phyloP scores from a whole-genome alignment of 2,329 filamentous ascomycete genomes.

The Xylaria sp. region DNA sequence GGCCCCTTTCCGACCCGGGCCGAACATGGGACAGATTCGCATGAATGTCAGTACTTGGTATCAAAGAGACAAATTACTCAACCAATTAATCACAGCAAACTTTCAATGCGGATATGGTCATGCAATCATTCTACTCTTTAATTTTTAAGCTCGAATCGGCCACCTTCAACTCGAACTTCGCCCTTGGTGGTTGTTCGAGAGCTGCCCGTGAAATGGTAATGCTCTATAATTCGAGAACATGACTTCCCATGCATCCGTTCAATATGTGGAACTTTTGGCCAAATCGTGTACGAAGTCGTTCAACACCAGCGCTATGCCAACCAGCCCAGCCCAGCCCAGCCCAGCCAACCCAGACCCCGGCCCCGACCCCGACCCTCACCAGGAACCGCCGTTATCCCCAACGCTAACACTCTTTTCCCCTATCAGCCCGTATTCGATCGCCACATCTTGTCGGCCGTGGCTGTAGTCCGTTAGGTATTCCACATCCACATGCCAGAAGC shows the following conservation, averaged over 20 bases:
- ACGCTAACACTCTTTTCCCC: neutral
- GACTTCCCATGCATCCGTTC: neutral
- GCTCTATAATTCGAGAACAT: neutral
- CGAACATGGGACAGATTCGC: neutral
- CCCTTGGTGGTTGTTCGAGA: neutral
- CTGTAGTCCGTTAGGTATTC: neutral
- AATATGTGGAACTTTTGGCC: constrained; percentile 1
- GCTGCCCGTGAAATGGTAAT: neutral
- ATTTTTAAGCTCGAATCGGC: neutral
- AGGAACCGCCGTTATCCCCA: neutral
- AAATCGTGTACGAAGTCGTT: neutral
- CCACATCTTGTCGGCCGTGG: neutral
- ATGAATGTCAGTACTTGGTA: neutral
- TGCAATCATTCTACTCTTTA: neutral
- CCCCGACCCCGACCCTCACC: neutral
- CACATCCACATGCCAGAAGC: neutral
- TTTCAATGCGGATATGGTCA: neutral
- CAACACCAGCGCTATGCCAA: constrained; percentile 14
- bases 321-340: neutral
- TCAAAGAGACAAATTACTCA: neutral
- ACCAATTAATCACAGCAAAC: neutral
- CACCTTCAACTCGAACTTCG: neutral
- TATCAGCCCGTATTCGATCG: neutral
- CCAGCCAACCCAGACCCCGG: neutral
- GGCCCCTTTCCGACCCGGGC: neutral